These are phyloP conservation scores for Blepharisma undulans DNA, from an alignment of 169 alveolate species.

Conservation along the genomic window DNA sequence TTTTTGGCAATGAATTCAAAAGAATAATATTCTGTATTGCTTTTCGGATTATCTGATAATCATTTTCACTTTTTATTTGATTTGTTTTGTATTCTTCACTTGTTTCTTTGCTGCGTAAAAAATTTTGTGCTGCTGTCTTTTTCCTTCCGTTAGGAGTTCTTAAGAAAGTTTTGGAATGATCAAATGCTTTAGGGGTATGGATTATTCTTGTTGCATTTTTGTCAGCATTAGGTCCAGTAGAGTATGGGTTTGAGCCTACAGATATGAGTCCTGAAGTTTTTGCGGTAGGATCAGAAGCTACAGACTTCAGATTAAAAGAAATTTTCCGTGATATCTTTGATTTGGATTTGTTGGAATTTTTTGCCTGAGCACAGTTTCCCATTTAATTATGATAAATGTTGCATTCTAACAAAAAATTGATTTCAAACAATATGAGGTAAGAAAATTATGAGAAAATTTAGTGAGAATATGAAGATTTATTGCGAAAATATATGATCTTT, in stretches of 20 bases:
- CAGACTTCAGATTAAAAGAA: background rate
- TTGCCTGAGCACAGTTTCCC: background rate
- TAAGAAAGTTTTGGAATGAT: background rate
- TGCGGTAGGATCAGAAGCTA: background rate
- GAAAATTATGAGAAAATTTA: too few relatives aligned
- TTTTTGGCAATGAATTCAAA: background rate
- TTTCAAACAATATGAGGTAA: too few relatives aligned
- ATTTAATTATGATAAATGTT: background rate
- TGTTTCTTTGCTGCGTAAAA: background rate
- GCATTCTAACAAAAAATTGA: background rate
- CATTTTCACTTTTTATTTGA: background rate
- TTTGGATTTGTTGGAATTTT: background rate
- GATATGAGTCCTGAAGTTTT: background rate
- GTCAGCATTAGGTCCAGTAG: background rate
- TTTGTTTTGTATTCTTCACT: background rate
- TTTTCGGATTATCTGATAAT: background rate
- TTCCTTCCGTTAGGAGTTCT: background rate
- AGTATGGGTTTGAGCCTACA: background rate
- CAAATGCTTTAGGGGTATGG: background rate
- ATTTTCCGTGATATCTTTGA: background rate
- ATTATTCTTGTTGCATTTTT: background rate
- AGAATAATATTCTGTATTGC: background rate
- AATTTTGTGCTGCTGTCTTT: background rate
- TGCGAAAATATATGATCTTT: too few relatives aligned
- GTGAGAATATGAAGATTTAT: too few relatives aligned